Base-by-base conservation (phyloP, 2,329 filamentous ascomycete species). In the Paraphoma sp. region DNA sequence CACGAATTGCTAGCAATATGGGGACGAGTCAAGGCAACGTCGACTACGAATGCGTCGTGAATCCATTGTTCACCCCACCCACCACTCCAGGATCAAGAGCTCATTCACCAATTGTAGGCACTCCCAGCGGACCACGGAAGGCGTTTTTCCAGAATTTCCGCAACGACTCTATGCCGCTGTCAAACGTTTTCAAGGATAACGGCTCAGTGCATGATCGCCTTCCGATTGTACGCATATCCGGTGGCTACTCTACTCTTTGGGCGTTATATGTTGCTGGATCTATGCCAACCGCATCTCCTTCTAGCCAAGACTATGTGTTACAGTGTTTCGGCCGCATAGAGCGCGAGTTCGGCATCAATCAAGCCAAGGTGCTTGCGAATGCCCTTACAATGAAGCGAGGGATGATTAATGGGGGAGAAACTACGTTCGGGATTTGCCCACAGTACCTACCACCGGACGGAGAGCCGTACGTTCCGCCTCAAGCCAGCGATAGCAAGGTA, bases 291-390 rank as follows among this genome's bases (percentile, higher is more conserved):
- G 72, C 73, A 0, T 65, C 63, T 1, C 54, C 58, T 0, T 42
- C 64, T 12, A 63, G 61, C 14, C 70, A 73, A 43, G 59, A 64
- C n/a, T 76, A 60, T 40, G 59, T 69, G 0, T 29, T 68, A 7
- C 51, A 45, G 2, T 66, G 88, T 9, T 78, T 91, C 55, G 86
- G 88, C 75, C 82, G 88, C 70, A 89, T 91, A 65, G 86, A 86
- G 60, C 85, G 43, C 4, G 71, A 74, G 29, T 75, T 75, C 49
- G 74, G 74, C 0, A 68, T 76, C 45, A 70, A 69, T 9, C 73
- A 76, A 41, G 71, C 70, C 1, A 64, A 57, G n/a, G 63, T 76
- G 4, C 56, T 76, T 28, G 64, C 62, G 0, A 57, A 58, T 10
- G 65, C 69, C 1, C 42, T 76, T 49, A 42, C 47, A 33, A 16